Evolutionary conservation across 108 stramenopile species (phyloP).

Genomic region (Epipyxis sp.): DNA sequence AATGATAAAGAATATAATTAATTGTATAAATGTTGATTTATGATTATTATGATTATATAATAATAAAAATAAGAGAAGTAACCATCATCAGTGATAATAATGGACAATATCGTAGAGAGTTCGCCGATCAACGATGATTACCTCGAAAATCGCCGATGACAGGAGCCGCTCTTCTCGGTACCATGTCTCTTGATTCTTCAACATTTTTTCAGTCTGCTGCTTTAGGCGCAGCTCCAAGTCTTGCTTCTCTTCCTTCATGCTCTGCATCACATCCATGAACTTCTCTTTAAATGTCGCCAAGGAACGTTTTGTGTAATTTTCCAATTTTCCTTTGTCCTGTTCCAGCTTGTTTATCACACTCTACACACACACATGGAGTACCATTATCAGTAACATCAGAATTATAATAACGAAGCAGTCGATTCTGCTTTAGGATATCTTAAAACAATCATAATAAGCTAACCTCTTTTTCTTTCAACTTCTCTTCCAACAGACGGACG

Average conservation of each 20-base stretch:
- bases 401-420: too few species aligned
- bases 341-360: neutral
- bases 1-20: too few species aligned
- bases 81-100: too few species aligned
- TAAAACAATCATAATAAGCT: too few species aligned
- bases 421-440: too few species aligned
- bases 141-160: conserved; percentile 18
- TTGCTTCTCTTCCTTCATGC: neutral
- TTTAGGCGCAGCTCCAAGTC: neutral
- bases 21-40: too few species aligned
- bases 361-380: too few species aligned
- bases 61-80: too few species aligned
- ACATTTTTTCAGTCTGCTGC: neutral
- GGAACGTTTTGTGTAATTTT: conserved; percentile 7
- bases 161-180: conserved; percentile 20
- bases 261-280: conserved; percentile 16
- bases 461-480: neutral
- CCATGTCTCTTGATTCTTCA: neutral
- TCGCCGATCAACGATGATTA: conserved; percentile 6
- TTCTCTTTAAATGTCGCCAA: conserved; percentile 26
- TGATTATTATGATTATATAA: too few species aligned
- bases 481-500: neutral
- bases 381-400: too few species aligned
- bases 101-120: neutral
- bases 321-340: conserved; percentile 22